These are phyloP conservation scores for Colletotrichum chlorophyti DNA, from an alignment of 2,329 filamentous ascomycete species.

Conservation along the genomic window DNA sequence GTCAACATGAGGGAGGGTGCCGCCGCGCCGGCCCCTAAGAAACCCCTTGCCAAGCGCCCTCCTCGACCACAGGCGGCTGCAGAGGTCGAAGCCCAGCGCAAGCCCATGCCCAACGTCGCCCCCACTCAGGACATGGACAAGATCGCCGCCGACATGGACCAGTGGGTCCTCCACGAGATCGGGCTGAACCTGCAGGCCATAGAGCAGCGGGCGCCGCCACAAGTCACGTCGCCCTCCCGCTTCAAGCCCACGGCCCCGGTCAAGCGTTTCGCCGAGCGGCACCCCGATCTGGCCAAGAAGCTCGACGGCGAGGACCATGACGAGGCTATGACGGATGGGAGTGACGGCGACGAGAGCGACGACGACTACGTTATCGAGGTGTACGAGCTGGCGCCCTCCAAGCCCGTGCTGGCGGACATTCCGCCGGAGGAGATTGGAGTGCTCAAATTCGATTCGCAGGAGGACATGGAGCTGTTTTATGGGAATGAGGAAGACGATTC, in stretches of 20 bases:
- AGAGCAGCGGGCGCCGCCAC: constrained; percentile 44
- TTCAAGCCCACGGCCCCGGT: constrained; percentile 64
- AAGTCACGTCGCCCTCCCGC: constrained; percentile 36
- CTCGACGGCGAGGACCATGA: constrained; percentile 37
- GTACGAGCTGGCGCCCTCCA: constrained; percentile 66
- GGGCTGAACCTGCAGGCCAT: constrained; percentile 57
- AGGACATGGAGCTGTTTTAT: constrained; percentile 67
- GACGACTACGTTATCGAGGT: constrained; percentile 70
- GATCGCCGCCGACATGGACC: constrained; percentile 62
- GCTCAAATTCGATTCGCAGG: constrained; percentile 62
- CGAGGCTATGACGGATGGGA: constrained; percentile 46
- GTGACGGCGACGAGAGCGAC: constrained; percentile 53
- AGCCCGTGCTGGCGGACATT: constrained; percentile 54
- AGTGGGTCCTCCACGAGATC: constrained; percentile 66
- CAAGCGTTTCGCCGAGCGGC: constrained; percentile 61
- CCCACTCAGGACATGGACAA: constrained; percentile 54
- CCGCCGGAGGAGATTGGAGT: constrained; percentile 60
- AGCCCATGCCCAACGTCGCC: constrained; percentile 36
- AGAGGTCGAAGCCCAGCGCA: constrained; percentile 18
- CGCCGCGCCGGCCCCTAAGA: constrained; percentile 9
- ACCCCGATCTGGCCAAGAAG: constrained; percentile 48
- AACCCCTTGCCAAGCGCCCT: constrained; percentile 23
- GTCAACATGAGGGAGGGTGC: not conserved
- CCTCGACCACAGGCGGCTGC: not conserved
- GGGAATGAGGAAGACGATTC: constrained; percentile 66